Evolutionary conservation across 805 yeast species (phyloP).

Genomic region (Saccharomycopsis babjevae): DNA sequence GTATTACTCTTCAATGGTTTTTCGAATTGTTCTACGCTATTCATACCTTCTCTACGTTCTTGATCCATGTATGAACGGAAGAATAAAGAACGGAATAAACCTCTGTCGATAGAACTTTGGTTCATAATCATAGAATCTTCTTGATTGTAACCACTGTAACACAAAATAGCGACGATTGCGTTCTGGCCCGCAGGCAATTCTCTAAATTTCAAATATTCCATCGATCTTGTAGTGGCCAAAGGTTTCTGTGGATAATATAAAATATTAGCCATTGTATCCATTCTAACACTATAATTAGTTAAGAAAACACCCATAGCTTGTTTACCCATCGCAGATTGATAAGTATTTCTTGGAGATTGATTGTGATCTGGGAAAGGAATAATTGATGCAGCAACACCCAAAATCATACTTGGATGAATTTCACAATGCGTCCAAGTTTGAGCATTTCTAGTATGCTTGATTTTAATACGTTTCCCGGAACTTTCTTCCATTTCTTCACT

Average conservation of each 20-base stretch:
- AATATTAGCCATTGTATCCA: conserved; percentile 99
- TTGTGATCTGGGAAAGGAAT: conserved; percentile 99
- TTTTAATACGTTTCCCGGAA: conserved; percentile 80
- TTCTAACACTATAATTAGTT: conserved; percentile 90
- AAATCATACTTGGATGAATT: conserved; percentile 96
- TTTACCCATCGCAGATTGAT: conserved; percentile 99
- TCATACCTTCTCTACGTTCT: conserved; percentile 97
- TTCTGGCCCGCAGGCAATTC: conserved; percentile 99
- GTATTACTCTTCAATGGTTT: conserved; percentile 94
- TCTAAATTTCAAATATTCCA: conserved; percentile 95
- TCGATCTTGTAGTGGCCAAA: conserved; percentile 91
- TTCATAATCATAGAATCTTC: conserved; percentile 99
- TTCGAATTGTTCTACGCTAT: conserved; percentile 94
- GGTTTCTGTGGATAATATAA: conserved; percentile 97
- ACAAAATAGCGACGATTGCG: conserved; percentile 95
- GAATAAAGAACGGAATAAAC: conserved; percentile 88
- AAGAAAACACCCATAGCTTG: conserved; percentile 99
- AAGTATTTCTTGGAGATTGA: conserved; percentile 98
- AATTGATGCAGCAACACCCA: conserved; percentile 97
- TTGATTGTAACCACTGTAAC: conserved; percentile 98
- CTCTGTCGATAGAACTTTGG: conserved; percentile 94
- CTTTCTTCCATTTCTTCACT: conserved; percentile 47
- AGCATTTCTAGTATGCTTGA: conserved; percentile 46
- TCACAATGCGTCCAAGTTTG: conserved; percentile 97
- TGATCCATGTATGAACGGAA: conserved; percentile 98